Conservation (phyloP, 2,329 filamentous ascomycete genomes). For the Microsporum audouinii region DNA sequence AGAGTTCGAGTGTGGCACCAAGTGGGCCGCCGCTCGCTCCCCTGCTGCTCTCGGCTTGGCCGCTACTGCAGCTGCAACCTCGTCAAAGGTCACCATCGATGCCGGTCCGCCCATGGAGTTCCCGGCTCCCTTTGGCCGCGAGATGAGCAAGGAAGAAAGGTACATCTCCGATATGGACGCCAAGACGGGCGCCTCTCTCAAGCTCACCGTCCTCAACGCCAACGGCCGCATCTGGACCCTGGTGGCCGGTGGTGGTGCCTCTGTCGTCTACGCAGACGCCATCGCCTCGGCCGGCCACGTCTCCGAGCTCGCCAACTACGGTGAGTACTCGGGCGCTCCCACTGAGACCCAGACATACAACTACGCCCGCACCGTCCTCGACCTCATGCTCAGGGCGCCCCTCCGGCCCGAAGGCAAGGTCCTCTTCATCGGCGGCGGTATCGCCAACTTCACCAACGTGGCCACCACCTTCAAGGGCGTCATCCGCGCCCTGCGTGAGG, state of each 20-base stretch:
- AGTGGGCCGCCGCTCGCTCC: constrained; percentile 94
- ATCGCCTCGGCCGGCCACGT: constrained; percentile 95
- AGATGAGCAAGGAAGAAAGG: constrained; percentile 96
- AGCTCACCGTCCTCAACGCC: constrained; percentile 90
- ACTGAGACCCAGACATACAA: constrained; percentile 99
- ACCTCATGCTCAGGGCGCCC: constrained; percentile 92
- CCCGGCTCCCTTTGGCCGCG: constrained; percentile 95
- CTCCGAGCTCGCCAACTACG: constrained; percentile 96
- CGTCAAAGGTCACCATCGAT: constrained; percentile 80
- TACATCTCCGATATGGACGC: constrained; percentile 98
- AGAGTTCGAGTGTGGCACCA: constrained; percentile 97
- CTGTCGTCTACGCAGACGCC: constrained; percentile 96
- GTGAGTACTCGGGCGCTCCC: constrained; percentile 97
- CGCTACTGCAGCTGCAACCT: constrained; percentile 50
- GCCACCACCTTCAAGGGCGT: constrained; percentile 99
- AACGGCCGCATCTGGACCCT: constrained; percentile 93
- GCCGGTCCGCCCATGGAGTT: constrained; percentile 98
- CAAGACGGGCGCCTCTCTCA: constrained; percentile 97
- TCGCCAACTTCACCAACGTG: constrained; percentile 99
- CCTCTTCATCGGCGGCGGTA: constrained; percentile 98
- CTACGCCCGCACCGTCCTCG: constrained; percentile 93
- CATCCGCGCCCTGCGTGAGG: constrained; percentile 88
- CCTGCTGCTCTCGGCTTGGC: constrained; percentile 71
- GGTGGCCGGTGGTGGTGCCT: constrained; percentile 97
- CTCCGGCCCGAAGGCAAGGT: constrained; percentile 84